Base-by-base conservation (phyloP, 176 grass and related monocot genomes). In the Musa schizocarpa region DNA sequence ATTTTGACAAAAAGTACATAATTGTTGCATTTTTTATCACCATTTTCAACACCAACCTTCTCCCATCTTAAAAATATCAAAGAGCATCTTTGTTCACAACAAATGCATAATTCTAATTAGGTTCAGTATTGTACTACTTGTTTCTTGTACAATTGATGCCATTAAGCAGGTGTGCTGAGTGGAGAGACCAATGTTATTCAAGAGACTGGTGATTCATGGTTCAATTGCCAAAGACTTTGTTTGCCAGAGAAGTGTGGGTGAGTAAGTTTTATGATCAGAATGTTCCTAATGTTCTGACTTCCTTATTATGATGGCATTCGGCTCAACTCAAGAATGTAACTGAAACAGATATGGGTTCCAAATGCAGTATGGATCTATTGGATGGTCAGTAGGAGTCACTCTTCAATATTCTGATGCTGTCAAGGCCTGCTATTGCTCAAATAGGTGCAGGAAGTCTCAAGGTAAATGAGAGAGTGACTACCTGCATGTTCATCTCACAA, bases 361-460 rank as follows among this genome's bases (percentile, higher is more conserved):
- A 50, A 76, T 76, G 74, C 74, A 76, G 12, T 76, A 65, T 64
- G 74, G 74, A 22, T 76, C 74, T 13, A 76, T 76, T 63, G 74
- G 74, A 76, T 76, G 74, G 58, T 76, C 57, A 14, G 58, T 76
- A 50, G 74, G 74, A 64, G 74, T 58, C n/a, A 65, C 74, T 64
- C 74, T 76, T 64, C 43, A 58, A 64, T 76, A 76, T 65, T 57
- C 74, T 51, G 58, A 76, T 23, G 74, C 74, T 52, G 74, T 17
- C 74, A 65, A 76, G 74, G n/a, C 74, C 43, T 76, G 58, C 64
- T 23, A 64, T 76, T 64, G 55, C 58, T 64, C 63, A 58, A 56
- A 76, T 76, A 64, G 58, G 74, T 8, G 74, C 63, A 64, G 74
- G 74, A 8, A 76, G 74, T 63, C 64, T 76, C 58, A 58, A 64